Percentiles rank a stretch among this genome's conserved stretches.
These are phyloP conservation scores for Diversispora epigaea DNA, from an alignment of 192 early-diverging fungal genomes.

Conservation along the genomic window DNA sequence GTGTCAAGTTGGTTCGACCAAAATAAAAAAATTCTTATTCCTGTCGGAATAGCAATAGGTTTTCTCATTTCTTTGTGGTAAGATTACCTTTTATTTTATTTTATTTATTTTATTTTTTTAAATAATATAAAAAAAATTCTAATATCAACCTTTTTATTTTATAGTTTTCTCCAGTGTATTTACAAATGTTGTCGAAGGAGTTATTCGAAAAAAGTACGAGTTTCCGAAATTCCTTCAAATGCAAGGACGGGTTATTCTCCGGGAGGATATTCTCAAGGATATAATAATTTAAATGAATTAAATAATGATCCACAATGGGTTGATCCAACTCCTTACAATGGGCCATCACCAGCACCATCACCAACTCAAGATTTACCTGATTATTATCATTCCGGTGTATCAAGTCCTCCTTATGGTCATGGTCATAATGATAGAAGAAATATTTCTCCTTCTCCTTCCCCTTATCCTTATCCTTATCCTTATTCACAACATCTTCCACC, in stretches of 20 bases:
- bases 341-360: background rate
- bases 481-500: background rate
- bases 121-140: background rate
- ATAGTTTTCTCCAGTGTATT: background rate
- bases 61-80: conserved; percentile 42
- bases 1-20: conserved; percentile 46
- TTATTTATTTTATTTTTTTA: background rate
- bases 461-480: background rate
- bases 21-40: conserved; percentile 48
- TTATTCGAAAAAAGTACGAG: no score
- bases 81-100: background rate
- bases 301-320: background rate
- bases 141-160: background rate
- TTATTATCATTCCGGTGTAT: no score
- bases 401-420: no score
- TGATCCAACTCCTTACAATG: conserved; percentile 23
- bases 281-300: background rate
- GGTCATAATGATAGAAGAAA: no score
- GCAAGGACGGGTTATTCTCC: background rate
- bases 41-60: conserved; percentile 40
- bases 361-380: background rate
- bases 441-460: background rate
- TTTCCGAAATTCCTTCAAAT: background rate
- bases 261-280: background rate
- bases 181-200: background rate